A percentile compares a stretch with the other conserved stretches of the same genome.
These are phyloP conservation scores for Chenopodium berlandieri DNA, from an alignment of 148 eudicot genomes.

Conservation along the genomic window DNA sequence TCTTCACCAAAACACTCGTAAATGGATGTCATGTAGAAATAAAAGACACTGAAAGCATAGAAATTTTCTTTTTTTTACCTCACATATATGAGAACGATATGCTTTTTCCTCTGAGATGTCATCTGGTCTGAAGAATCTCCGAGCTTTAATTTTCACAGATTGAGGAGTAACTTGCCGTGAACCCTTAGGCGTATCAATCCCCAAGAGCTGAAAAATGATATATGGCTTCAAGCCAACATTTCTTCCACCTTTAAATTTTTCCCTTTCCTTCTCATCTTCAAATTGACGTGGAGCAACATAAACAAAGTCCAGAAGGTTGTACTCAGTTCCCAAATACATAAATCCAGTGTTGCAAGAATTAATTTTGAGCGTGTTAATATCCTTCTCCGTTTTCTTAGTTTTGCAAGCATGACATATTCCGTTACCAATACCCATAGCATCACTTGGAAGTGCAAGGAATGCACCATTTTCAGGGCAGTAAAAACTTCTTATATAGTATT, in stretches of 20 bases:
- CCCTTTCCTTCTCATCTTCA: conserved; percentile 46
- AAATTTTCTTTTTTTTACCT: conserved; percentile 43
- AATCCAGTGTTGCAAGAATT: conserved; percentile 57
- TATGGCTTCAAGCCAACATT: conserved; percentile 91
- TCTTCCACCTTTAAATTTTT: conserved; percentile 73
- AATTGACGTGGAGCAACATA: conserved; percentile 62
- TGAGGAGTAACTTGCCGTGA: conserved; percentile 43
- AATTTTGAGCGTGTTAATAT: conserved; percentile 44
- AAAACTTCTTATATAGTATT: conserved; percentile 74
- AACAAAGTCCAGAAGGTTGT: conserved; percentile 63
- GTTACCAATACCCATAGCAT: conserved; percentile 61
- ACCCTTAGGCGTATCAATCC: conserved; percentile 41
- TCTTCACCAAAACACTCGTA: no score
- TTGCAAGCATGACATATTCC: conserved; percentile 73
- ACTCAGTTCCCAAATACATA: conserved; percentile 52
- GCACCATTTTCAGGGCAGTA: conserved; percentile 87
- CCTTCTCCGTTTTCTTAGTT: conserved; percentile 34
- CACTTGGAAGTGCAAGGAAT: conserved; percentile 52
- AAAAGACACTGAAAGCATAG: no score
- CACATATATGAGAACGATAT: conserved; percentile 81
- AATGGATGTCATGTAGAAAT: no score
- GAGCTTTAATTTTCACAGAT: conserved; percentile 48
- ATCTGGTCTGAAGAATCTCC: conserved; percentile 87
- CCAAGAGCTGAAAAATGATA: conserved; percentile 74
- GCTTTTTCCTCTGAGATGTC: conserved; percentile 89